phyloP scores from a whole-genome alignment of 768 basidiomycete species.

The Sporobolomyces phaffii region DNA sequence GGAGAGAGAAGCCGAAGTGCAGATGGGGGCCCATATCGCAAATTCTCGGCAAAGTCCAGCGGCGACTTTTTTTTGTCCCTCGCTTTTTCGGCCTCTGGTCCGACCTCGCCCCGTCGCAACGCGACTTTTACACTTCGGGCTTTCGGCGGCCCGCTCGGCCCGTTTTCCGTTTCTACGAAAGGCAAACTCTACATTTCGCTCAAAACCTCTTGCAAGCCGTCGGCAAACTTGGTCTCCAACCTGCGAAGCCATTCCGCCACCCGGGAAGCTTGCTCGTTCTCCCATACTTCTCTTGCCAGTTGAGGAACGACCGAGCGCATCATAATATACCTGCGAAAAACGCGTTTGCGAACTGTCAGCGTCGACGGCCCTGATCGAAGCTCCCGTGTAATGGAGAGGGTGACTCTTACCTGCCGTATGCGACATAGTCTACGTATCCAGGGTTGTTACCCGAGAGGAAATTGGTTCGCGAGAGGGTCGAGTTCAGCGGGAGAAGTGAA shows the following conservation, averaged over 20 bases:
- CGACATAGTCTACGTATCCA: constrained; percentile 22
- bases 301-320: constrained; percentile 8
- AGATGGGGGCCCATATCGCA: not conserved
- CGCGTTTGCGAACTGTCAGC: not conserved
- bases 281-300: constrained; percentile 1
- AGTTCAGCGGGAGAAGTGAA: constrained; percentile 1
- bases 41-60: not conserved
- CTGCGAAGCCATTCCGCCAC: not conserved
- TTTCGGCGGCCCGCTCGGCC: not conserved
- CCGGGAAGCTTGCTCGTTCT: not conserved
- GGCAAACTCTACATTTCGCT: constrained; percentile 1
- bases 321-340: constrained; percentile 1
- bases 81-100: not conserved
- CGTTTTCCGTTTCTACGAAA: not conserved
- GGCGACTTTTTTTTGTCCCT: constrained; percentile 6
- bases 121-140: not conserved
- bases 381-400: not conserved
- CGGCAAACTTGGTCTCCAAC: not conserved
- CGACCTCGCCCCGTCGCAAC: not conserved
- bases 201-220: not conserved
- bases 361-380: not conserved
- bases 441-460: constrained; percentile 13
- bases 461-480: not conserved
- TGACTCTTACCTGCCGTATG: constrained; percentile 8
- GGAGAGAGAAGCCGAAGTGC: not conserved